Base-by-base conservation (phyloP, 805 yeast species). In the Lipomyces yamanashiensis region DNA sequence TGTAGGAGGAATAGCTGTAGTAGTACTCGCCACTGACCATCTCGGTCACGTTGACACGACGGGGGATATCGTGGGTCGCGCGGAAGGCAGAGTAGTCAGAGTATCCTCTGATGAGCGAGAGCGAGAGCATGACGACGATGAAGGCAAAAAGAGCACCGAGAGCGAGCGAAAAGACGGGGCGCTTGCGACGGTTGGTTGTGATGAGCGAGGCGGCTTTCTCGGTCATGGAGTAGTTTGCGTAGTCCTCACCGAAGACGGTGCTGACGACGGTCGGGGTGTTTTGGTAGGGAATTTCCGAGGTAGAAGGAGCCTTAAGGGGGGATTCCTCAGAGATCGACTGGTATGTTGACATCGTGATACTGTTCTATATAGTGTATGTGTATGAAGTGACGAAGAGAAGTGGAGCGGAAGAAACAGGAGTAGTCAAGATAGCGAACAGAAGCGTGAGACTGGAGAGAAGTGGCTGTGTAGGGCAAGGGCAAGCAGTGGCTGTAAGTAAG, bases 181-280 rank as follows among this genome's bases (percentile, higher is more conserved):
- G 67, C 60, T 64, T 63, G 51, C 64, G 62, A 37, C 69, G 62
- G 67, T 59, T 64, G 44, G 66, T 64, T 21, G 67, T 66, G 58
- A 66, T 49, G 48, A 62, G 49, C 53, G 58, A 15, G n/a, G 67
- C 69, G 54, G 68, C 67, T 62, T 66, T 66, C 60, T 66, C 69
- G 10, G 62, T 33, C 36, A 65, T 23, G 37, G 67, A 41, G 60
- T 60, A 60, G 54, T 43, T 28, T 19, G 41, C 34, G 59, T 62
- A 62, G 47, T 61, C 65, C 19, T 36, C 54, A 52, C 67, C 67
- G 15, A 64, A 64, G 55, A 64, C 66, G n/a, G 66, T 58, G 59
- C 50, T 45, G 48, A 65, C 68, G 48, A 54, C 64, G 37, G 49
- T 12, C 45, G 61, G 47, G 13, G 59, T 15, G 39, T 49, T 33